phyloP scores from a whole-genome alignment of 345 rosid species.

The Citrus inodora region DNA sequence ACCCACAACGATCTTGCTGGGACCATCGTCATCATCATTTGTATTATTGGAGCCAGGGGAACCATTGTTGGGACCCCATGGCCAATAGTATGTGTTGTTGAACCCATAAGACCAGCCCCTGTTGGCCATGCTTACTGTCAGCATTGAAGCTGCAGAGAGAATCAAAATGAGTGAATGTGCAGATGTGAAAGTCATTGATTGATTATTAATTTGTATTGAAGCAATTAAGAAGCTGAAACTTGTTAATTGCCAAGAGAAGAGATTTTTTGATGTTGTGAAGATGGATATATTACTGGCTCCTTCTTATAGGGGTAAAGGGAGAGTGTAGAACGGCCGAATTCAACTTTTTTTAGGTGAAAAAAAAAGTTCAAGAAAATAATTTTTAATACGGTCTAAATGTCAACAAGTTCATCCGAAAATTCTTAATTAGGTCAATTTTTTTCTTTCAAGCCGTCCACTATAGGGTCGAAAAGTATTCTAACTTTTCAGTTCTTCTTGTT shows the following conservation, averaged over 20 bases:
- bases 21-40: neutral
- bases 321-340: constrained; percentile 21
- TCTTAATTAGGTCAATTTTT: too few species aligned
- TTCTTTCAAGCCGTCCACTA: too few species aligned
- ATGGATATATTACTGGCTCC: neutral
- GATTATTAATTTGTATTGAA: neutral
- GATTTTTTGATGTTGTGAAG: neutral
- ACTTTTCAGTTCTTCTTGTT: too few species aligned
- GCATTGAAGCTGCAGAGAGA: constrained; percentile 13
- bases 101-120: constrained; percentile 28
- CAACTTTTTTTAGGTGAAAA: neutral
- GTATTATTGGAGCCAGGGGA: constrained; percentile 19
- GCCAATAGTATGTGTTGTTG: constrained; percentile 20
- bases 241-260: neutral
- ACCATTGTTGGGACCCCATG: constrained; percentile 13
- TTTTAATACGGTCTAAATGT: neutral
- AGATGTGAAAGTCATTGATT: constrained; percentile 16
- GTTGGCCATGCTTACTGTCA: constrained; percentile 21
- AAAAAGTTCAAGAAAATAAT: neutral
- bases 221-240: neutral
- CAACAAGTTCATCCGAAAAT: neutral
- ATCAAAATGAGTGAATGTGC: constrained; percentile 8
- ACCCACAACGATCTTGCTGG: constrained; percentile 54
- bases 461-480: too few species aligned
- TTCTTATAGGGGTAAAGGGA: constrained; percentile 2